Evolutionary conservation across 805 yeast species (phyloP).

Genomic region (Cyberlindnera americana): DNA sequence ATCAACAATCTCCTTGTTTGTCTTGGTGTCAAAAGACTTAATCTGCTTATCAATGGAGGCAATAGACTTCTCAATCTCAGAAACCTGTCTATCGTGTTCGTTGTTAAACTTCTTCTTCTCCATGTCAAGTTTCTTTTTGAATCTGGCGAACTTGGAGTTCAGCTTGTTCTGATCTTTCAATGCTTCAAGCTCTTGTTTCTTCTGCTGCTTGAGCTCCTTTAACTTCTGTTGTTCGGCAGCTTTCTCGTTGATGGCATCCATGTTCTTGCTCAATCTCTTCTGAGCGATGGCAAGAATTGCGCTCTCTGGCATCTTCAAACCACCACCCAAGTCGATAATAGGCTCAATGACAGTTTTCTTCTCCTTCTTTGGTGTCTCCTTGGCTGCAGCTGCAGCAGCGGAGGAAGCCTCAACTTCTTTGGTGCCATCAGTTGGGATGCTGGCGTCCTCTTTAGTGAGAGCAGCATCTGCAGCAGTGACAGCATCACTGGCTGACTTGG

Average conservation of each 20-base stretch:
- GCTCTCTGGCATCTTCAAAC: constrained; percentile 27
- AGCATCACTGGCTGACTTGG: constrained; percentile 2
- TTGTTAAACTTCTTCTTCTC: constrained; percentile 20
- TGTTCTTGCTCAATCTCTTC: constrained; percentile 20
- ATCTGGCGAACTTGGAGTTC: constrained; percentile 25
- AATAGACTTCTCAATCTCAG: constrained; percentile 23
- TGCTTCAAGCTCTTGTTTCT: constrained; percentile 25
- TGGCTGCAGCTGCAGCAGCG: constrained; percentile 6
- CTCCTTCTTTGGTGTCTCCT: constrained; percentile 4
- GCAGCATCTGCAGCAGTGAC: constrained; percentile 8
- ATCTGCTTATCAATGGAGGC: constrained; percentile 21
- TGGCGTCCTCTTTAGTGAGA: constrained; percentile 2
- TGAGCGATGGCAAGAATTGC: constrained; percentile 26
- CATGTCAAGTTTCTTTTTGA: constrained; percentile 26
- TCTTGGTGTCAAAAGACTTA: constrained; percentile 19
- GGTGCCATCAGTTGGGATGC: neutral
- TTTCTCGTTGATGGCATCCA: constrained; percentile 22
- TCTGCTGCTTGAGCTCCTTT: constrained; percentile 24
- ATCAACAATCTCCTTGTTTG: constrained; percentile 22
- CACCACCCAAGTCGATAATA: constrained; percentile 29
- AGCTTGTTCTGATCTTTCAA: constrained; percentile 26
- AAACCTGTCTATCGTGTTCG: constrained; percentile 17
- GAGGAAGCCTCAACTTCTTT: constrained; percentile 4
- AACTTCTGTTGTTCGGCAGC: constrained; percentile 25
- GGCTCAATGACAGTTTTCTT: constrained; percentile 21